Evolutionary conservation across 2,329 filamentous ascomycete species (phyloP), one percentile per base, ranked within the genome.

Genomic region (Mariannaea sp.): DNA sequence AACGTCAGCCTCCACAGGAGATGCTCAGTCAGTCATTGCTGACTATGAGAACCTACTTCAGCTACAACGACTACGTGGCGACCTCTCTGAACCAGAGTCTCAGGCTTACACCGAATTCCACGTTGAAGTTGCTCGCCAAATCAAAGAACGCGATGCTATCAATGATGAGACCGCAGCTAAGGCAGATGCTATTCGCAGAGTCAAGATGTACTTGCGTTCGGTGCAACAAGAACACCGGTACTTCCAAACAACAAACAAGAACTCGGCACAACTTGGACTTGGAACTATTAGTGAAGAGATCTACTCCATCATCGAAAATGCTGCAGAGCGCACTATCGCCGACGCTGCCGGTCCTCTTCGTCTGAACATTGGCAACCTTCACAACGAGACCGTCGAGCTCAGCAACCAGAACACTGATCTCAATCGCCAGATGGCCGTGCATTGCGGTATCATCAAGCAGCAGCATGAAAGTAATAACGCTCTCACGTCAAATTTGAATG

Each of bases 101-200:
- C 41, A 63, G 1, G 41, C 61, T 0, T 71, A 70, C 35, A 58
- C 56, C 1, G 26, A 61, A 1, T 41, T 74, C 0, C 64, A 61
- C 0, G 62, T 74, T 8, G 63, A 72, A 16, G 68, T 75, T 13
- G 58, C 68, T 3, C 68, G 69, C 4, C 60, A 60, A 4, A 75
- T 77, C 39, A 59, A 62, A 3, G 66, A 71, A 14, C 73, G 75
- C 2, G 72, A 76, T 55, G 58, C 65, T 17, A 32, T 59, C 1
- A 35, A 44, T 10, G 46, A 57, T 19, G 65, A 33, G 16, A 56
- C 48, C 46, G 68, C 19, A 19, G 56, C 41, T 1, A 30, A 59
- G 12, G 42, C 53, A 13, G 66, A 66, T 12, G 66, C 62, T 4
- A 44, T 50, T 3, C 62, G 64, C 5, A 57, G 68, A 0, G 61